Base-by-base conservation (phyloP, 306 rosid species). In the Pachyrhizus erosus region DNA sequence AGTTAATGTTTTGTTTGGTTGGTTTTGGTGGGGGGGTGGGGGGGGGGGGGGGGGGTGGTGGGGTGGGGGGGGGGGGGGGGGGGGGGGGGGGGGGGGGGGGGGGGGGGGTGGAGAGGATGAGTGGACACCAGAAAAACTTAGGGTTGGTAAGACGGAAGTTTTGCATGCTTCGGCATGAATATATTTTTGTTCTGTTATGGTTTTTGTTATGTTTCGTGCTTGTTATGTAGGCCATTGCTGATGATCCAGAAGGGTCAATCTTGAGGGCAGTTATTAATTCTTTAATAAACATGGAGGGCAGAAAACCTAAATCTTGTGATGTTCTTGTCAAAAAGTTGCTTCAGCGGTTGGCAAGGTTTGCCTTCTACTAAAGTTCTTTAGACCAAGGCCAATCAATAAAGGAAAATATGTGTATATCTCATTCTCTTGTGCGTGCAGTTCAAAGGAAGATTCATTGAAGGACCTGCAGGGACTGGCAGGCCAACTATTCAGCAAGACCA, bases 261-360 rank as follows among this genome's bases (percentile, higher is more conserved):
- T 82, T 84, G 23, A 84, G 54, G 73, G 86, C 88, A 9, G 94
- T 92, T 81, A 75, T 88, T 60, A 85, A 85, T 82, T 90, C 98
- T 48, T 91, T 96, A 34, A 65, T 88, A 76, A 90, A 81, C 80
- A 91, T 94, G 97, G 99, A 96, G 80, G 81, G 86, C 37, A 20
- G 67, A 67, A 96, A 87, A 79, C 98, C 97, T 39, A 92, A 94
- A 87, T 94, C 95, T 65, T 90, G 89, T 61, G 97, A 92, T 80
- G 91, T 88, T 85, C 79, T 96, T 37, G 82, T 94, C 83, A 89
- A 78, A 88, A 88, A 87, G 69, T 87, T 96, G 89, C 95, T 96
- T 83, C 94, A 89, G 86, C 89, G 55, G 13, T 86, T 96, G 87
- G 91, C 97, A 84, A 94, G 99, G 99, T 96, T 70, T 26, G 51